Percentiles rank a stretch among this genome's conserved stretches.
These are phyloP conservation scores for Hypsizygus marmoreus DNA, from an alignment of 768 basidiomycete species.

Conservation along the genomic window DNA sequence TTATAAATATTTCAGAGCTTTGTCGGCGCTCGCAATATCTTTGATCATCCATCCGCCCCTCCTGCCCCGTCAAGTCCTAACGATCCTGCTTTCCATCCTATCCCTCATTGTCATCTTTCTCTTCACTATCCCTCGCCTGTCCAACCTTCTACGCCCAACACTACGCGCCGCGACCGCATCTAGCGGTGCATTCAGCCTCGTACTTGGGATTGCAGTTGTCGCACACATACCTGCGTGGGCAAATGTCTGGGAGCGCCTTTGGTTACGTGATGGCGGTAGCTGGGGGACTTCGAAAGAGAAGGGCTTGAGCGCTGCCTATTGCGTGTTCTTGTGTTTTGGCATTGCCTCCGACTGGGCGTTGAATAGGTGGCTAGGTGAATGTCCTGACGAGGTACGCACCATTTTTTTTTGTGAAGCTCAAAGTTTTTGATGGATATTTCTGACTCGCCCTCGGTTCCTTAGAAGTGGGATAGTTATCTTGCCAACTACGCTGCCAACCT, in stretches of 20 bases:
- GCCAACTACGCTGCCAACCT: conserved; percentile 56
- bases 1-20: conserved; percentile 29
- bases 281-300: conserved; percentile 63
- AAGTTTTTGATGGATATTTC: conserved; percentile 4
- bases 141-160: conserved; percentile 43
- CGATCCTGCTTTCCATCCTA: conserved; percentile 42
- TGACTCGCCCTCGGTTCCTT: no score
- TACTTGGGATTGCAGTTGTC: conserved; percentile 56
- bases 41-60: conserved; percentile 29
- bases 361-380: conserved; percentile 56
- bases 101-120: conserved; percentile 39
- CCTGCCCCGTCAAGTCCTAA: conserved; percentile 42
- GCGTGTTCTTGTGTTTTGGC: conserved; percentile 51
- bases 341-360: conserved; percentile 57
- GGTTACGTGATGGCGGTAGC: conserved; percentile 43
- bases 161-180: conserved; percentile 55
- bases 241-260: conserved; percentile 64
- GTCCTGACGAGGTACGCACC: conserved; percentile 62
- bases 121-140: conserved; percentile 47
- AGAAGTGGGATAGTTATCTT: conserved; percentile 75
- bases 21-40: conserved; percentile 16
- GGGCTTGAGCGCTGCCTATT: conserved; percentile 59
- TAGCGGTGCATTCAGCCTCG: conserved; percentile 58
- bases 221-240: conserved; percentile 54
- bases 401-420: not conserved